Evolutionary conservation across 305 asterid genomes (phyloP).

Genomic region (Coffea humblotiana): DNA sequence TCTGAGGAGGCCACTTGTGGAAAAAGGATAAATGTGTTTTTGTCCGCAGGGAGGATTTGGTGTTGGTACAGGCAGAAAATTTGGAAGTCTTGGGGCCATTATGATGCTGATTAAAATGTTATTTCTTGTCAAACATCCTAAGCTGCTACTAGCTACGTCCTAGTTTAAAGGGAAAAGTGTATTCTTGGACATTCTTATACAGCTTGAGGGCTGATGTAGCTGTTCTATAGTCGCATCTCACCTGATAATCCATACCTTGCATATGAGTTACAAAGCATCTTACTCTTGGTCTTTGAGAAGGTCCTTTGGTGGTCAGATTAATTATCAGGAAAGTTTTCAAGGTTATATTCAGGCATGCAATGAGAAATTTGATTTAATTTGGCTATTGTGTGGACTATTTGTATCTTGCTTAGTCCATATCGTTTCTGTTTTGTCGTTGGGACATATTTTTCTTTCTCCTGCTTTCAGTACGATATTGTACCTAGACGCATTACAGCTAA

Average conservation of each 20-base stretch:
- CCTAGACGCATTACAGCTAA: background rate
- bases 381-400: background rate
- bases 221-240: background rate
- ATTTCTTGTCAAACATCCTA: background rate
- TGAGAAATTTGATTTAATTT: background rate
- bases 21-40: background rate
- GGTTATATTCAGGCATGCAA: background rate
- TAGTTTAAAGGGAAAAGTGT: background rate
- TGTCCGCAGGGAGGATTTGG: background rate
- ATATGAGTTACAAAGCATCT: background rate
- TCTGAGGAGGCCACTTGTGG: background rate
- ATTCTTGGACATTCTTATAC: background rate
- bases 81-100: background rate
- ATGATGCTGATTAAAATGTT: background rate
- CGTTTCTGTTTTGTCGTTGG: background rate
- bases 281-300: background rate
- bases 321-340: background rate
- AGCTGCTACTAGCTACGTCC: background rate
- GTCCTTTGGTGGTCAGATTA: background rate
- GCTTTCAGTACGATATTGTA: background rate
- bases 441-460: background rate
- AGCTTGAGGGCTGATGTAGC: background rate
- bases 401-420: background rate
- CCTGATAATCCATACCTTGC: background rate
- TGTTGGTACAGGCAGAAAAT: background rate